phyloP scores from a whole-genome alignment of 2,329 filamentous ascomycete species.

The Dactylellina sp. region DNA sequence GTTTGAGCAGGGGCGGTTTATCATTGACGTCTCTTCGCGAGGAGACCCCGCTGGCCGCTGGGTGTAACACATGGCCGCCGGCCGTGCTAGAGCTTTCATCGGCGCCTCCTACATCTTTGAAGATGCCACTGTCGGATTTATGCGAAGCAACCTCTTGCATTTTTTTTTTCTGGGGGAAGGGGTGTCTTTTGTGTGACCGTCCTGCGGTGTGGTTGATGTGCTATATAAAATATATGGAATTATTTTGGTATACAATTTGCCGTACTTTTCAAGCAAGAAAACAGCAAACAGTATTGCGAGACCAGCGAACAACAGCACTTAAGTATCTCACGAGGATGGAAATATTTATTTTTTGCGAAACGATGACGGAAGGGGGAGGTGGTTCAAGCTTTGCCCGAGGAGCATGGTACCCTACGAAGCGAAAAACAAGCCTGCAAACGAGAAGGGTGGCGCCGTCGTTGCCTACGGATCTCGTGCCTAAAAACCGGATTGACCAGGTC shows the following conservation, averaged over 20 bases:
- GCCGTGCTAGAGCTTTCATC: slow-evolving; percentile 22
- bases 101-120: slow-evolving; percentile 86
- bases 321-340: not conserved
- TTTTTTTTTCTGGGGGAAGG: slow-evolving; percentile 6
- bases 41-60: slow-evolving; percentile 18
- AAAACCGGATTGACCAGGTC: slow-evolving; percentile 21
- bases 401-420: too few species aligned
- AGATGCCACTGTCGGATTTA: slow-evolving; percentile 68
- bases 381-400: slow-evolving; percentile 5
- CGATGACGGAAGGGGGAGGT: slow-evolving; percentile 18
- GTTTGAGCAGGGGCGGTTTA: slow-evolving; percentile 63
- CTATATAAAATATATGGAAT: too few species aligned
- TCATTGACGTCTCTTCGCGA: slow-evolving; percentile 26
- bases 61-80: slow-evolving; percentile 14
- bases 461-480: not conserved
- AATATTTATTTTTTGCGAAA: too few species aligned
- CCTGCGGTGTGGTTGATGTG: too few species aligned
- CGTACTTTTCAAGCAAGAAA: too few species aligned
- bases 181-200: not conserved
- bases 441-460: not conserved
- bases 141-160: slow-evolving; percentile 32
- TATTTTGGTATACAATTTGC: too few species aligned
- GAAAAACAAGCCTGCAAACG: slow-evolving; percentile 13
- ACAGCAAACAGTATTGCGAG: too few species aligned
- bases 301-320: not conserved